These are phyloP conservation scores for Fusarium sp. DNA, from an alignment of 2,329 filamentous ascomycete species.

Conservation along the genomic window DNA sequence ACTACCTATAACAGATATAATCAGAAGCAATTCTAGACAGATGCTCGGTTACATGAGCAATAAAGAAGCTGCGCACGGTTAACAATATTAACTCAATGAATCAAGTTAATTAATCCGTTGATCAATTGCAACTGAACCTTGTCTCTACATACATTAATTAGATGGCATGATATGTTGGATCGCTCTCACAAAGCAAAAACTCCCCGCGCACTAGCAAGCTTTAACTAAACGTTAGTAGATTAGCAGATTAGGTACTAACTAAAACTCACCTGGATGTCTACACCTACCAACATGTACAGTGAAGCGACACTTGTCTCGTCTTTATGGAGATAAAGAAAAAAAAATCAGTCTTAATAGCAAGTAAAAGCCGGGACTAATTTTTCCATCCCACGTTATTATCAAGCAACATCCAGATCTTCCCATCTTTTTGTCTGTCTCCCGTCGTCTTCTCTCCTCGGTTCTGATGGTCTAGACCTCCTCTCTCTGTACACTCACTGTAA, in stretches of 20 bases:
- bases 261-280: background rate
- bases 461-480: background rate
- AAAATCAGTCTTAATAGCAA: background rate
- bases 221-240: background rate
- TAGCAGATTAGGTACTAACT: background rate
- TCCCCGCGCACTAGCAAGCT: background rate
- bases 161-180: background rate
- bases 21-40: background rate
- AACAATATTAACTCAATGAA: background rate
- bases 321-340: background rate
- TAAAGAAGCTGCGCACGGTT: background rate
- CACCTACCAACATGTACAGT: background rate
- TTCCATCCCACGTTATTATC: background rate
- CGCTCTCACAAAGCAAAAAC: background rate
- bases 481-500: conserved; percentile 10
- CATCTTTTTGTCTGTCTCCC: background rate
- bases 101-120: background rate
- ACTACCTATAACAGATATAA: background rate
- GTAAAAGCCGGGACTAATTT: background rate
- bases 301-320: background rate
- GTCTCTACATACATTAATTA: background rate
- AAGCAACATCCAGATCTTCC: background rate
- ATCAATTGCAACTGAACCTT: background rate
- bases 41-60: background rate
- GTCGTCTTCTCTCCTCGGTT: background rate